phyloP scores from a whole-genome alignment of 768 basidiomycete genomes.

The Candolleomyces eurysporus region DNA sequence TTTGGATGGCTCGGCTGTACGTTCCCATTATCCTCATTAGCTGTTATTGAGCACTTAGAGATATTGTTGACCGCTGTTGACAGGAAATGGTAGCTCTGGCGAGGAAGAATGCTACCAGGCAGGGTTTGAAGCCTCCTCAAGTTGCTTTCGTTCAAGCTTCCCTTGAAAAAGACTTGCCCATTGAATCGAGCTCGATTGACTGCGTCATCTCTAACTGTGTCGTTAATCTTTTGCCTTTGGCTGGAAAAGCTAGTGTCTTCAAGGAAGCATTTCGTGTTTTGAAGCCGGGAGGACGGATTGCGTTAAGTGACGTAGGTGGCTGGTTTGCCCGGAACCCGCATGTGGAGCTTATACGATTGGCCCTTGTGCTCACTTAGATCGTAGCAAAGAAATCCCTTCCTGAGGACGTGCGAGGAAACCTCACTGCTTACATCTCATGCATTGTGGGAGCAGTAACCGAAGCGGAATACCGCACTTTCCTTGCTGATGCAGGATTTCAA shows the following conservation, averaged over 20 bases:
- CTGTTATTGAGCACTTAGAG: not conserved
- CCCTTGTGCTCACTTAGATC: constrained; percentile 32
- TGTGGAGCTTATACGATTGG: not conserved
- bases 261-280: constrained; percentile 49
- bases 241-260: constrained; percentile 39
- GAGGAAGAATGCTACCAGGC: constrained; percentile 40
- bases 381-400: constrained; percentile 45
- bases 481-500: constrained; percentile 40
- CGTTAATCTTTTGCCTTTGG: constrained; percentile 44
- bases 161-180: constrained; percentile 44
- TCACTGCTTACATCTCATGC: constrained; percentile 42
- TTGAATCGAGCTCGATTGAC: constrained; percentile 47
- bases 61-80: not conserved
- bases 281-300: constrained; percentile 54
- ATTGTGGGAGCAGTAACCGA: constrained; percentile 44
- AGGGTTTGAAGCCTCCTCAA: constrained; percentile 43
- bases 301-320: constrained; percentile 43
- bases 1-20: constrained; percentile 49
- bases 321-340: not conserved
- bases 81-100: constrained; percentile 54
- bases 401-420: constrained; percentile 36
- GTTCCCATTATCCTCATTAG: constrained; percentile 8
- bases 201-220: constrained; percentile 61
- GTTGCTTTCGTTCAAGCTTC: constrained; percentile 47
- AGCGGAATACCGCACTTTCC: constrained; percentile 35